Evolutionary conservation across 495 filamentous ascomycete species (phyloP), one percentile per base, ranked within the genome.

Genomic region (Trypethelium eluteriae): DNA sequence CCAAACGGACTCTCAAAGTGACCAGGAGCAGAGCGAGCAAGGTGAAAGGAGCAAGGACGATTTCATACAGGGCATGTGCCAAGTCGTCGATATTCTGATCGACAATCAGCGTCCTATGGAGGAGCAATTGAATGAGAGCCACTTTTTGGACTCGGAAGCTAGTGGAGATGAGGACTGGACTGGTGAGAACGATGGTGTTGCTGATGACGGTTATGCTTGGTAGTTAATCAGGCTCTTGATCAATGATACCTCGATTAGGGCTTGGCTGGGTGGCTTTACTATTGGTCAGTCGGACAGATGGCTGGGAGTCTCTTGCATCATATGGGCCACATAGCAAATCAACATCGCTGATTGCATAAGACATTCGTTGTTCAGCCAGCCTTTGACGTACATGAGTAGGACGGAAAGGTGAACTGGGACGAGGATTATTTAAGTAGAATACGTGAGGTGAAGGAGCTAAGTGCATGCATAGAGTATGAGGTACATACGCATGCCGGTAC

Each of bases 151-250:
- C 68, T 79, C 79, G 12, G 88, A 90, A 65, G 71, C 76, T 1
- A 86, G 85, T 67, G 86, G 86, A 3, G 89, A 93, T 67, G 90
- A 91, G 66, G 91, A 95, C 63, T 96, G 91, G 91, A 79, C 84
- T 63, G 86, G 87, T 0, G 83, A 83, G 46, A 79, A 83, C 53
- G 74, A 76, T 32, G 66, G 53, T 11, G 63, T 64, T 47, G 74
- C 67, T 35, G 77, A 76, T 59, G 71, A 68, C 3, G 70, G 66
- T 6, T 80, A 81, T 68, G 79, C 79, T 46, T 81, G 79, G 78
- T 81, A 67, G 14, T 7, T 39, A 10, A 39, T 34, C 12, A 63
- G 11, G 10, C 9, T 63, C 32, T 63, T 32, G 62, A 63, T 36
- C 16, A 49, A 65, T 65, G 64, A 46, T 64, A 39, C 62, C 16